Base-by-base conservation (phyloP, 306 rosid genomes). In the Adenanthera pavonina region DNA sequence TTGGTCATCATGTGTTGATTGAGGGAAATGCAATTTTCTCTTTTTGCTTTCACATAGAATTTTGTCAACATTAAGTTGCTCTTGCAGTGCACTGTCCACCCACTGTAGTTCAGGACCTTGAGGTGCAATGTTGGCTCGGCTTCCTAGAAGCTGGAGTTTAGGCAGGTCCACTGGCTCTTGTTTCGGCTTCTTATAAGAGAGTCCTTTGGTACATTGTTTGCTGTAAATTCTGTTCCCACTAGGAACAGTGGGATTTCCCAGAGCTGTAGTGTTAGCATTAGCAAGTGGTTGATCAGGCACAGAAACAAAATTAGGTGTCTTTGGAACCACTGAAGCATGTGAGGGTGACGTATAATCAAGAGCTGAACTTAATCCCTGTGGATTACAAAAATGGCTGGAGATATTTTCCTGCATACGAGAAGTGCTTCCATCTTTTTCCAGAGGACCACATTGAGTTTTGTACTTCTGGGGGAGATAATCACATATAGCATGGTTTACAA, bases 111-210 rank as follows among this genome's bases (percentile, higher is more conserved):
- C 81, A 52, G 79, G 79, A 78, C 47, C 35, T 70, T 69, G 70
- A 61, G 72, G 79, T 74, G 75, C 17, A 53, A 56, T 43, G 62
- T 40, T 46, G 76, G 33, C 41, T 78, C 65, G 72, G 41, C 81
- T 72, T 64, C 59, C 85, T 34, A 62, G 66, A 64, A 72, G 81
- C 62, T 64, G 82, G 49, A 38, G 54, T 69, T 62, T 71, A 51
- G 80, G 78, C 11, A 43, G 77, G 56, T 82, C 76, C 10, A 78
- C 52, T 7, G 79, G 82, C 82, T 83, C 83, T 53, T 16, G 49
- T 79, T 83, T 86, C 34, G 67, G 85, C 77, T 80, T 83, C 77
- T 79, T 83, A 7, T 38, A 54, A 48, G 65, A 49, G 40, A 71
- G 73, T 53, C 66, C 60, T 75, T 54, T 54, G 25, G 40, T 30